Base-by-base conservation (phyloP, 306 rosid genomes). In the Albizia julibrissin region DNA sequence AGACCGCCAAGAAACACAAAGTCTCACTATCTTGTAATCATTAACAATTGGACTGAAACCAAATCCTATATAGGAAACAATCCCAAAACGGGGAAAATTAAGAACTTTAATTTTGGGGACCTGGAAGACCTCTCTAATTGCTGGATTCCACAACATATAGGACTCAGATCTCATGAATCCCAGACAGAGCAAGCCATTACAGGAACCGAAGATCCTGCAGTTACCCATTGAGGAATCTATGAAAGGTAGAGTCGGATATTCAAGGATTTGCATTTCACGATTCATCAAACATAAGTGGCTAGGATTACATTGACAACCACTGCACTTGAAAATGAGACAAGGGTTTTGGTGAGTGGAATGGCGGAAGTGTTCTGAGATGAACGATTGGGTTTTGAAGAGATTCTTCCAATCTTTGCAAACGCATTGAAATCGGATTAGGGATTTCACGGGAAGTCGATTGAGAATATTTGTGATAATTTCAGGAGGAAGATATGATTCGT, bases 1-100 rank as follows among this genome's bases (percentile, higher is more conserved):
- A 47, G 0, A 1, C 19, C 1, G 1, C 6, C 1, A 2, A 49
- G 5, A 10, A 46, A 3, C 1, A 49, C 0, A 14, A 0, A 49
- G 7, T 1, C 5, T 49, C 56, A 49, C 56, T 49, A 49, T 49
- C 8, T 49, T 49, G n/a, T 49, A 49, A 49, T 49, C 56, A 49
- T 14, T 49, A 49, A 49, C 56, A 49, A 5, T 13, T 49, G n/a
- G 21, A 5, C 56, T 16, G 56, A 49, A 49, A 4, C 56, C 56
- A 49, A 49, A 49, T 16, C n/a, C 56, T 18, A 16, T 1, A 15
- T 0, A 1, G 18, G 1, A 14, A 15, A 5, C 0, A 37, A 0
- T 0, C 40, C 8, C 1, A 37, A 1, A 13, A 10, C 10, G 16
- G 13, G 16, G 50, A 46, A 12, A 37, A 6, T 37, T 0, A 6